phyloP scores from a whole-genome alignment of 495 filamentous ascomycete species.

The Paragyromitra xinjiangensis region DNA sequence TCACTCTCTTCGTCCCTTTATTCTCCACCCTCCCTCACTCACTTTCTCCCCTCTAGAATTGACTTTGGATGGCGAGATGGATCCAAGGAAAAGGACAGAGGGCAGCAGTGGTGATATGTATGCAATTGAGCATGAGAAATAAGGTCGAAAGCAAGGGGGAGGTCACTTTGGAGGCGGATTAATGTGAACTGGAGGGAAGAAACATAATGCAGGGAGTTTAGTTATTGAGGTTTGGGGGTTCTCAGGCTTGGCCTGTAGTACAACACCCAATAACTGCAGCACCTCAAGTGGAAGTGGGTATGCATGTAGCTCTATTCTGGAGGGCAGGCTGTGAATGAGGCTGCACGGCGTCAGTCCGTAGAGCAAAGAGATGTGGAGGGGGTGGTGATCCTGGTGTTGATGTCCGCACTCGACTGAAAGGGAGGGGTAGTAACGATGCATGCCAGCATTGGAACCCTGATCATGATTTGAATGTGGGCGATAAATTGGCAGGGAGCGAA shows the following conservation, averaged over 20 bases:
- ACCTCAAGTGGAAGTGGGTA: slow-evolving; percentile 30
- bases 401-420: slow-evolving; percentile 16
- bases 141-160: slow-evolving; percentile 18
- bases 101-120: slow-evolving; percentile 30
- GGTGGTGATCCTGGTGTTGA: slow-evolving; percentile 28
- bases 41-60: slow-evolving; percentile 7
- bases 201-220: slow-evolving; percentile 43
- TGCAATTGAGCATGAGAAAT: slow-evolving; percentile 22
- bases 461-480: slow-evolving; percentile 31
- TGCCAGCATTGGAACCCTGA: slow-evolving; percentile 17
- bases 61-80: slow-evolving; percentile 15
- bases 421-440: slow-evolving; percentile 24
- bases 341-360: slow-evolving; percentile 25
- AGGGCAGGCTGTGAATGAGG: slow-evolving; percentile 23
- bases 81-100: slow-evolving; percentile 16
- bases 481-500: slow-evolving; percentile 32
- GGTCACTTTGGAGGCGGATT: slow-evolving; percentile 25
- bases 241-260: slow-evolving; percentile 35
- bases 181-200: slow-evolving; percentile 22
- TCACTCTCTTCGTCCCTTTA: slow-evolving; percentile 15
- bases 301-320: slow-evolving; percentile 31
- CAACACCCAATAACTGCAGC: slow-evolving; percentile 33
- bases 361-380: slow-evolving; percentile 20
- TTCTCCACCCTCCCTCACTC: slow-evolving; percentile 16
- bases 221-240: slow-evolving; percentile 41